phyloP scores from a whole-genome alignment of 2,329 filamentous ascomycete genomes.

The Hypoxylon sp. region DNA sequence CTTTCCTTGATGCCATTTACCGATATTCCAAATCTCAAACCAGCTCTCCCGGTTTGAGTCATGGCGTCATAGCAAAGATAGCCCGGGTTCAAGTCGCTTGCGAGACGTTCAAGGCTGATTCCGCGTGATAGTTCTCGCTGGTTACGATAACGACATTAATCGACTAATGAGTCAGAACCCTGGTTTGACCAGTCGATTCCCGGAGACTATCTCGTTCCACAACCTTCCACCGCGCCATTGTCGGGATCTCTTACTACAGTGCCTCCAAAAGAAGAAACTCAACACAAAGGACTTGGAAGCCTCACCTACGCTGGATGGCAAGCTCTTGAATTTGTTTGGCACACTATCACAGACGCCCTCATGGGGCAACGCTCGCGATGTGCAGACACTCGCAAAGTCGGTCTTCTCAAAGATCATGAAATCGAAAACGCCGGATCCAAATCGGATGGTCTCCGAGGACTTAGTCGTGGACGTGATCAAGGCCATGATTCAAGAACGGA shows the following conservation, averaged over 20 bases:
- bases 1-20: neutral
- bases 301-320: slow-evolving; percentile 37
- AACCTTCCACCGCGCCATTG: slow-evolving; percentile 62
- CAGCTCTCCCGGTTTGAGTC: neutral
- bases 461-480: slow-evolving; percentile 35
- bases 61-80: neutral
- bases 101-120: slow-evolving; percentile 12
- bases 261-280: slow-evolving; percentile 47
- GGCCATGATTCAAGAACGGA: slow-evolving; percentile 37
- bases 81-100: neutral
- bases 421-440: slow-evolving; percentile 32
- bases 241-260: slow-evolving; percentile 59
- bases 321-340: slow-evolving; percentile 36
- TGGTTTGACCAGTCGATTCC: slow-evolving; percentile 76
- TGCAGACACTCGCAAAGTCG: slow-evolving; percentile 67
- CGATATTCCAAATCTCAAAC: neutral
- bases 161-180: slow-evolving; percentile 72
- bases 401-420: slow-evolving; percentile 65
- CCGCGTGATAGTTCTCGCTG: slow-evolving; percentile 68
- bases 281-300: slow-evolving; percentile 50
- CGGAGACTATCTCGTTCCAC: slow-evolving; percentile 71
- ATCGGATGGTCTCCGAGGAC: slow-evolving; percentile 24
- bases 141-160: slow-evolving; percentile 78
- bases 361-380: slow-evolving; percentile 78
- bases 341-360: slow-evolving; percentile 62